These are phyloP conservation scores for Scedosporium dehoogii DNA, from an alignment of 2,329 filamentous ascomycete genomes.

Conservation along the genomic window DNA sequence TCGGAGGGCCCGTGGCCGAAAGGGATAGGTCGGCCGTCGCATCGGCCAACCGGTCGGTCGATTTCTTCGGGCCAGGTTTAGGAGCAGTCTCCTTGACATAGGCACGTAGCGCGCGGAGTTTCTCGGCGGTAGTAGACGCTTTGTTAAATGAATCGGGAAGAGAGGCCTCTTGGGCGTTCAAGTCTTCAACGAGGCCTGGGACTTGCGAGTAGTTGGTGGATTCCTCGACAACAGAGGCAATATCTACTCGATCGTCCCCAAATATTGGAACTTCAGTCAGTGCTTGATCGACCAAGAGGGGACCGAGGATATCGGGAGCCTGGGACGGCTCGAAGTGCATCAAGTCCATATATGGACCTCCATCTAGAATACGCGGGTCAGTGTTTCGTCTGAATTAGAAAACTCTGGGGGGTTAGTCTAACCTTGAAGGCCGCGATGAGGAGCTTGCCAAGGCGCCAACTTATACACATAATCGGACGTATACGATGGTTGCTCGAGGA, in stretches of 20 bases:
- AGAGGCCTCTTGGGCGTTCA: slow-evolving; percentile 22
- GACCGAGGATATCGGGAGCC: slow-evolving; percentile 40
- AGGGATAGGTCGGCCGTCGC: slow-evolving; percentile 26
- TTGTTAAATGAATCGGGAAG: slow-evolving; percentile 32
- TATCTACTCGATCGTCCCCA: slow-evolving; percentile 36
- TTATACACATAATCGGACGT: slow-evolving; percentile 50
- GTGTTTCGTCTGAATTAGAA: not conserved
- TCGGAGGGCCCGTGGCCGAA: slow-evolving; percentile 16
- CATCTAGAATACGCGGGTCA: not conserved
- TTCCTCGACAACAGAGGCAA: slow-evolving; percentile 30
- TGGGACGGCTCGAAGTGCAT: slow-evolving; percentile 51
- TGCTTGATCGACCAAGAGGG: slow-evolving; percentile 42
- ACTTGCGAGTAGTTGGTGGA: slow-evolving; percentile 24
- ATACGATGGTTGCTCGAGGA: slow-evolving; percentile 50
- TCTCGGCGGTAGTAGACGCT: slow-evolving; percentile 34
- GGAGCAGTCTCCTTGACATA: slow-evolving; percentile 16
- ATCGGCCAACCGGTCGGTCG: slow-evolving; percentile 15
- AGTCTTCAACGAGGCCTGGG: slow-evolving; percentile 25
- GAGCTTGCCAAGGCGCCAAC: slow-evolving; percentile 50
- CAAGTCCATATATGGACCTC: slow-evolving; percentile 19
- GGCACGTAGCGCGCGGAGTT: slow-evolving; percentile 35
- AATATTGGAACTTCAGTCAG: slow-evolving; percentile 47
- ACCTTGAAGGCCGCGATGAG: slow-evolving; percentile 48
- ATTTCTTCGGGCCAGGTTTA: slow-evolving; percentile 1
- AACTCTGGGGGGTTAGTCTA: slow-evolving; percentile 8